Base-by-base conservation (phyloP, 768 basidiomycete species). In the Tephrocybe rancida region DNA sequence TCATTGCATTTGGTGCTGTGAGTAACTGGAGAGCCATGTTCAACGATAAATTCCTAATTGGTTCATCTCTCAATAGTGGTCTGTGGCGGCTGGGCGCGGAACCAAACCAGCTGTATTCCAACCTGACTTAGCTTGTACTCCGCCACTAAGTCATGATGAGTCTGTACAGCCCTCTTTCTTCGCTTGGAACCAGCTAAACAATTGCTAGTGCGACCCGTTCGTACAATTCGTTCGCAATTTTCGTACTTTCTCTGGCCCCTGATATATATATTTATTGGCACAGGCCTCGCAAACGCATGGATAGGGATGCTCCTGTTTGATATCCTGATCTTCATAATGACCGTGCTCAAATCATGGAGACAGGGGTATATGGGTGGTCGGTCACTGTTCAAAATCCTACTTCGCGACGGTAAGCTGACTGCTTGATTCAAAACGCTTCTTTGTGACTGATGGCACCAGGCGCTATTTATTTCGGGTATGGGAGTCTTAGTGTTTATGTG, bases 391-490 rank as follows among this genome's bases (percentile, higher is more conserved):
- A 52, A 59, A 22, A 48, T 74, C 13, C 56, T 80, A 11, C 54
- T 78, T 10, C 69, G 76, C 9, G 77, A 80, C 57, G 77, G 78
- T 77, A 47, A 26, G 70, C 60, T 30, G 29, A 2, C 10, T 34
- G 14, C 22, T 24, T 27, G 19, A n/a, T n/a, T n/a, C n/a, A n/a
- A 38, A 22, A n/a, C n/a, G n/a, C 27, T 35, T 16, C 2, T 11
- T 27, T 21, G 14, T 9, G 29, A 24, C 39, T 48, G 19, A 37
- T 13, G 24, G 34, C 14, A 50, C 55, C 22, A 37, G 77, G 75
- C 10, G 64, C 72, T 18, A 60, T 75, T 5, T 77, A 77, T 60
- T 79, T 75, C 55, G 72, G 64, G 76, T 76, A 46, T n/a, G n/a
- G n/a, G n/a, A n/a, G n/a, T n/a, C n/a, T n/a, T n/a, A n/a, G n/a